Base-by-base conservation (phyloP, 2,329 filamentous ascomycete species). In the Didymella glomerata region DNA sequence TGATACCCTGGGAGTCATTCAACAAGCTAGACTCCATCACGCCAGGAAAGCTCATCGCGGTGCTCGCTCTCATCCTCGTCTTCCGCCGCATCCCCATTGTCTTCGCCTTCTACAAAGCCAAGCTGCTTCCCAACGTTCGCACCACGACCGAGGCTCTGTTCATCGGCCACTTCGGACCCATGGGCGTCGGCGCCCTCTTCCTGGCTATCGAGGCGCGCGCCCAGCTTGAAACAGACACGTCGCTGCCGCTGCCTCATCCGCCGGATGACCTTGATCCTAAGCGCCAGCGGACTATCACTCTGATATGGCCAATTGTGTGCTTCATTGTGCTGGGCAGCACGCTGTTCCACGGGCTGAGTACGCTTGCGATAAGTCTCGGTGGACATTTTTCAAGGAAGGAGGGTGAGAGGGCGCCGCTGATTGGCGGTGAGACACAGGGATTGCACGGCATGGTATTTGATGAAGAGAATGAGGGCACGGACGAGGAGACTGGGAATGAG, bases 121-220 rank as follows among this genome's bases (percentile, higher is more conserved):
- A 65, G 0, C 27, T 71, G 76, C 60, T 84, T 11, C 83, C 82
- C 0, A 79, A 82, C 50, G 77, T 86, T 45, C 70, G 76, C 8
- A 84, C 83, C 0, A 80, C 79, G 22, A 77, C 78, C 6, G 84
- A 86, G 69, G 84, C 84, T 0, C 68, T 86, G 0, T 86, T 86
- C 69, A 79, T 78, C 42, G 84, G 84, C 0, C 84, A 86, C 66
- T 86, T 86, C 57, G 84, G 84, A 0, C 84, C 84, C 9, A 86
- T 86, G 80, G 84, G 84, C 18, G 78, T 86, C 1, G 84, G 83
- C 2, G 84, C 82, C 0, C 70, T 86, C 7, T 86, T 86, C 71
- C 78, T 86, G 1, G 82, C 83, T 1, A 84, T 86, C 45, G 84
- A 86, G 75, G 81, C 82, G 0, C 74, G 83, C 24, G 83, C 81